Base-by-base conservation (phyloP, 441 rosid genomes). In the Euphorbia celastroides region DNA sequence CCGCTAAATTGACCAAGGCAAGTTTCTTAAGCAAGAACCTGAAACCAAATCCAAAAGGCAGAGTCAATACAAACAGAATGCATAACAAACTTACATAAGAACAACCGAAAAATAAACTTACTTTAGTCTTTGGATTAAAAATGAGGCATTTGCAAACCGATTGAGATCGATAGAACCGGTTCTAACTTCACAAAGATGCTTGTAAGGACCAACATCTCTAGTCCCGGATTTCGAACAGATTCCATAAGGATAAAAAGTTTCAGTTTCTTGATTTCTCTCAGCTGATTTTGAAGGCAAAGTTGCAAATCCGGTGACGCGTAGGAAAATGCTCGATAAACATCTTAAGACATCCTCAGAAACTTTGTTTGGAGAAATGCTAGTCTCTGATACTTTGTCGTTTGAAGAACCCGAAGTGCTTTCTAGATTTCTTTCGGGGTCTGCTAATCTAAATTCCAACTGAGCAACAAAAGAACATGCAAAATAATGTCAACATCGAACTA, bases 21-120 rank as follows among this genome's bases (percentile, higher is more conserved):
- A 90, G 97, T 86, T 90, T 92, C 69, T 79, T 84, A 28, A 84
- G 83, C 64, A 90, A 55, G 59, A 78, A 81, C 82, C 98, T 92
- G 74, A 68, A 67, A 55, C 61, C 3, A 52, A 72, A 72, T 17
- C 26, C 54, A 19, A 32, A 51, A 64, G 32, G 60, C 36, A 48
- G n/a, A 61, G 66, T 69, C 41, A 74, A 51, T 32, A 32, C 25
- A 64, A 4, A 27, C 12, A 34, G 23, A 7, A 62, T 28, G 41
- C 19, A 48, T 28, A 54, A 61, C 57, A 63, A 65, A 46, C 22
- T 42, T 41, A 0, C 5, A 9, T 11, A 28, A 20, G 30, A 69
- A 19, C 50, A 12, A 22, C 32, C 44, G 55, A 56, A 22, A 38
- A n/a, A 46, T n/a, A 27, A 0, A 9, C 84, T 70, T 79, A 90